These are phyloP conservation scores for Parathielavia appendiculata DNA, from an alignment of 495 filamentous ascomycete species.

Conservation along the genomic window DNA sequence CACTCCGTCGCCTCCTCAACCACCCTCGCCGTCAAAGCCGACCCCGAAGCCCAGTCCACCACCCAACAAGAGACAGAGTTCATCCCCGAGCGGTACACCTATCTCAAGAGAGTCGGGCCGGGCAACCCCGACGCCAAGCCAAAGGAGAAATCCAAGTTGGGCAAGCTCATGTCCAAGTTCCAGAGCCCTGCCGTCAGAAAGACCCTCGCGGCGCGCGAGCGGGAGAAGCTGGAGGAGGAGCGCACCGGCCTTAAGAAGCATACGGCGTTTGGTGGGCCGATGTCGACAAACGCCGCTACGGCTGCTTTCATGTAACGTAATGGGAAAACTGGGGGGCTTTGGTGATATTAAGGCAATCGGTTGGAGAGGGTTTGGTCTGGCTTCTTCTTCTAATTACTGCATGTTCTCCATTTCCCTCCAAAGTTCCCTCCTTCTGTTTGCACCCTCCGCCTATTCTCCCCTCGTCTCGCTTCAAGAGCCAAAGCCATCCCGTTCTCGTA, in stretches of 20 bases:
- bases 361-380: too few species aligned
- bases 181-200: slow-evolving; percentile 19
- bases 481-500: too few species aligned
- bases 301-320: too few species aligned
- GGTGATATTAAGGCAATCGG: too few species aligned
- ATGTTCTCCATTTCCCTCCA: too few species aligned
- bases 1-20: background rate
- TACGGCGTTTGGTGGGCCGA: slow-evolving; percentile 17
- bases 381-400: too few species aligned
- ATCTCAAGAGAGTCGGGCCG: slow-evolving; percentile 1
- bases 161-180: slow-evolving; percentile 22
- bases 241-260: slow-evolving; percentile 15
- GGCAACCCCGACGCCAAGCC: slow-evolving; percentile 17
- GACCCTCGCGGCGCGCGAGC: slow-evolving; percentile 7
- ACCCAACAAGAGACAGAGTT: too few species aligned
- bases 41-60: background rate
- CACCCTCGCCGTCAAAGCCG: background rate
- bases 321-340: too few species aligned
- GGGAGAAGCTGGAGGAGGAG: slow-evolving; percentile 13
- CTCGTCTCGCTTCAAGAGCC: too few species aligned
- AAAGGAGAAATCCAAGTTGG: slow-evolving; percentile 18
- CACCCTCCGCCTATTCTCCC: too few species aligned
- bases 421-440: too few species aligned
- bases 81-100: slow-evolving; percentile 8
- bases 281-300: too few species aligned